Percentiles rank a stretch among this genome's conserved stretches.
These are phyloP conservation scores for Aspergillus sclerotialis DNA, from an alignment of 2,329 filamentous ascomycete species.

Conservation along the genomic window DNA sequence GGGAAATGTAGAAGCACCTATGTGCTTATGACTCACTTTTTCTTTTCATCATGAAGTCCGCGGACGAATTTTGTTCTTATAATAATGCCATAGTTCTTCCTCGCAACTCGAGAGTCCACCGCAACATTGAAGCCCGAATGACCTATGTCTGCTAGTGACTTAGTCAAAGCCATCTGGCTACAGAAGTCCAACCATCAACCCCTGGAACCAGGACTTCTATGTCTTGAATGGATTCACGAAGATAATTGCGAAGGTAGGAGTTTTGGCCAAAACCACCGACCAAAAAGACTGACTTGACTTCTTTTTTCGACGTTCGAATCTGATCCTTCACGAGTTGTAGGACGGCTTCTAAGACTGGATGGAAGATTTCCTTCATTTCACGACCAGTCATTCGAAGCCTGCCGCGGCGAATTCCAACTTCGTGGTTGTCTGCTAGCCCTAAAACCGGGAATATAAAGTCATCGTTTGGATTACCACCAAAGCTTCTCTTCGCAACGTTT, in stretches of 20 bases:
- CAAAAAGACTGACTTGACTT: conserved; percentile 42
- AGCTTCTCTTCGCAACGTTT: conserved; percentile 14
- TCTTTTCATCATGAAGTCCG: conserved; percentile 5
- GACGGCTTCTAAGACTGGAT: conserved; percentile 13
- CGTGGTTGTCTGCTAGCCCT: conserved; percentile 12
- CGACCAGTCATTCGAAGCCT: conserved; percentile 11
- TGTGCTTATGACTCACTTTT: conserved; percentile 8
- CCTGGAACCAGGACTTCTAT: conserved; percentile 16
- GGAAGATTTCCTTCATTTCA: conserved; percentile 15
- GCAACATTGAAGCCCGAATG: conserved; percentile 2
- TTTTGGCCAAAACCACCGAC: conserved; percentile 25
- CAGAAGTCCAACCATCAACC: conserved; percentile 22
- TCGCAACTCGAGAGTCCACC: conserved; percentile 14
- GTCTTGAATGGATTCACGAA: conserved; percentile 7
- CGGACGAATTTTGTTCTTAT: conserved; percentile 1
- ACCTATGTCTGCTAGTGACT: conserved; percentile 7
- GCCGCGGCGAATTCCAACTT: conserved; percentile 13
- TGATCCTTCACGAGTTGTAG: conserved; percentile 15
- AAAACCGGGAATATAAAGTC: conserved; percentile 17
- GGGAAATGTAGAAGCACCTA: background rate
- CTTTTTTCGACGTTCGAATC: conserved; percentile 52
- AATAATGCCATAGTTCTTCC: conserved; percentile 16
- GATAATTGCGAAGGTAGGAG: conserved; percentile 14
- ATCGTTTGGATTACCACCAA: conserved; percentile 11
- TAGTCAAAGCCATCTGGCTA: conserved; percentile 16